A percentile compares a stretch with the other conserved stretches of the same genome.
Evolutionary conservation across 306 rosid genomes (phyloP).

Genomic region (Fragaria nilgerrensis): DNA sequence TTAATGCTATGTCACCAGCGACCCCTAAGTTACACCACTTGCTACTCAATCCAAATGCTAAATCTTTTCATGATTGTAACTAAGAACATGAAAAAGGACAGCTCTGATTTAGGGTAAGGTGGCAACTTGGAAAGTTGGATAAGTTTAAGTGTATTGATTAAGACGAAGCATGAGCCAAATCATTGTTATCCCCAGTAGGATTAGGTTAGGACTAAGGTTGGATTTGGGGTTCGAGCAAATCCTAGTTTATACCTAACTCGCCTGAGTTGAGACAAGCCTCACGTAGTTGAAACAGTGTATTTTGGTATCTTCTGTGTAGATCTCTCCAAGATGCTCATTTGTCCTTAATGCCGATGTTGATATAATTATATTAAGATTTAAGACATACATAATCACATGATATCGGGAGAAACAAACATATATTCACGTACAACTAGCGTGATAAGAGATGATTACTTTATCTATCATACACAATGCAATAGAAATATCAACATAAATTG

Average conservation of each 20-base stretch:
- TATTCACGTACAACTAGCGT: background rate
- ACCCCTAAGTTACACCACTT: background rate
- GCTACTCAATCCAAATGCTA: background rate
- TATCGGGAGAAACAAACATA: too few relatives aligned
- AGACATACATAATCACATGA: too few relatives aligned
- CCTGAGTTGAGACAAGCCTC: background rate
- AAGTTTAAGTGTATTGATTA: background rate
- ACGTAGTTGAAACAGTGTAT: background rate
- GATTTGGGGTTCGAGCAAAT: background rate
- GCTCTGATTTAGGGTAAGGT: background rate
- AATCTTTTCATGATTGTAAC: background rate
- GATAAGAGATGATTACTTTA: background rate
- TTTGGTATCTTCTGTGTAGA: background rate
- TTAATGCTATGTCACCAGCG: background rate
- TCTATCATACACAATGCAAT: background rate
- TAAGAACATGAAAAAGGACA: background rate
- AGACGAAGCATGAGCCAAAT: background rate
- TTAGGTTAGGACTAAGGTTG: background rate
- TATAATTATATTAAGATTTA: background rate
- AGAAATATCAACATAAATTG: background rate
- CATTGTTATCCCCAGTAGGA: background rate
- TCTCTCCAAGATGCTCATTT: background rate
- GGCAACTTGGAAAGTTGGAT: background rate
- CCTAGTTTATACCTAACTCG: background rate
- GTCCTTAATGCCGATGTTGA: background rate